Evolutionary conservation across 108 stramenopile species (phyloP), one percentile per base, ranked within the genome.

Genomic region (Pseudonitzschia delicatissima): DNA sequence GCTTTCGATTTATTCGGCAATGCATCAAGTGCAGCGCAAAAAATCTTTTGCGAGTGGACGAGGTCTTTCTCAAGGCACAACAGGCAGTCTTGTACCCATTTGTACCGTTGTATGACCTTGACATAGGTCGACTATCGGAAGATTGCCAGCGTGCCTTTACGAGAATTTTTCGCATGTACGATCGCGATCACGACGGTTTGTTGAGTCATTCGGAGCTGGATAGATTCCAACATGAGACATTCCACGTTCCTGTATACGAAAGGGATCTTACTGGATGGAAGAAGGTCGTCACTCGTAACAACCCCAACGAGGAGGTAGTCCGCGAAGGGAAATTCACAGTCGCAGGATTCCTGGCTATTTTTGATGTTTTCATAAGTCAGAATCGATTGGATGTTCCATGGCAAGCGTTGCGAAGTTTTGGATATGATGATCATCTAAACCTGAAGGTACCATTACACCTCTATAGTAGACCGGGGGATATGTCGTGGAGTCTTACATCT

Each of bases 11-110:
- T 63, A 86, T 92, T 12, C 77, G 87, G 52, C 87, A 92, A 73
- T 88, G 84, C 58, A 87, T 92, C 73, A 88, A 89, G 67, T 88
- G 87, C 62, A 89, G 87, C 60, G 91, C 91, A 39, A 88, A 87
- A 71, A 83, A 82, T 47, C 64, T 92, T 35, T 61, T 87, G 23
- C 72, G 83, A 50, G 86, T 92, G 17, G 86, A 88, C 55, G 91
- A 92, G 57, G 77, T 92, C 17, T 88, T 88, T 52, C 60, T 76
- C n/a, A 92, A 89, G 51, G 79, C 87, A 5, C 86, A 88, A 50
- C 80, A 88, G 50, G 77, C 91, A 5, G 83, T 92, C 12, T 60
- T 92, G 5, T 92, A 82, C 69, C 91, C 87, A 17, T 81, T 92
- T 20, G 74, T 58, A 20, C 79, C 83, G 5, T 66, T 92, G 57